Conservation (phyloP, 2,329 filamentous ascomycete genomes). For the Ilyonectria mors-panacis region DNA sequence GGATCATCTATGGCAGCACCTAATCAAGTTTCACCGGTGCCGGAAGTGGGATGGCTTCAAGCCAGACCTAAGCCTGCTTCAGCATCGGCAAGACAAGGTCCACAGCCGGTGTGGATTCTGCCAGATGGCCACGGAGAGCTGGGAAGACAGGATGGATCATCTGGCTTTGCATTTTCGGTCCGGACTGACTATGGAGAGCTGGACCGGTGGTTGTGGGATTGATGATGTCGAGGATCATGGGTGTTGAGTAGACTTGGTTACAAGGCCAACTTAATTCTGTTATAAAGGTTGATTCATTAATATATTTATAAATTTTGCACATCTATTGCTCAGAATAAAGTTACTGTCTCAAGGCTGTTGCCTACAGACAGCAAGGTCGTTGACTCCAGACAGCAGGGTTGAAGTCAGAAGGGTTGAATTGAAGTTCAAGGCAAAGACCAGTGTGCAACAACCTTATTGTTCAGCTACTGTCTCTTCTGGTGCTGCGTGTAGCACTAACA, state of each 20-base stretch:
- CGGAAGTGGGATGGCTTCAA: conserved; percentile 66
- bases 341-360: too few relatives aligned
- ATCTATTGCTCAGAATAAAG: too few relatives aligned
- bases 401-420: too few relatives aligned
- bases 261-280: too few relatives aligned
- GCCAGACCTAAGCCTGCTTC: conserved; percentile 54
- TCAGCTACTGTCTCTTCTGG: too few relatives aligned
- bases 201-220: conserved; percentile 44
- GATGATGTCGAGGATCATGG: conserved; percentile 35
- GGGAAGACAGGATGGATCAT: conserved; percentile 50
- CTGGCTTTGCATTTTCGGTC: conserved; percentile 49
- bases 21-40: conserved; percentile 61
- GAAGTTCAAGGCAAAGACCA: too few relatives aligned
- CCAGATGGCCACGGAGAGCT: conserved; percentile 42
- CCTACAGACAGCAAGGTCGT: too few relatives aligned
- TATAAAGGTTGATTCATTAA: too few relatives aligned
- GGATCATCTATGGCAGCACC: conserved; percentile 59
- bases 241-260: background rate
- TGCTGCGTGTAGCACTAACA: too few relatives aligned
- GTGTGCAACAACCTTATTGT: too few relatives aligned
- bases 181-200: conserved; percentile 49
- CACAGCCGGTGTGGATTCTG: conserved; percentile 52
- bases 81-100: conserved; percentile 48
- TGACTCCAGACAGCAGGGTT: too few relatives aligned
- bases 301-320: too few relatives aligned